These are phyloP conservation scores for Didymella glomerata DNA, from an alignment of 2,329 filamentous ascomycete species.

Conservation along the genomic window DNA sequence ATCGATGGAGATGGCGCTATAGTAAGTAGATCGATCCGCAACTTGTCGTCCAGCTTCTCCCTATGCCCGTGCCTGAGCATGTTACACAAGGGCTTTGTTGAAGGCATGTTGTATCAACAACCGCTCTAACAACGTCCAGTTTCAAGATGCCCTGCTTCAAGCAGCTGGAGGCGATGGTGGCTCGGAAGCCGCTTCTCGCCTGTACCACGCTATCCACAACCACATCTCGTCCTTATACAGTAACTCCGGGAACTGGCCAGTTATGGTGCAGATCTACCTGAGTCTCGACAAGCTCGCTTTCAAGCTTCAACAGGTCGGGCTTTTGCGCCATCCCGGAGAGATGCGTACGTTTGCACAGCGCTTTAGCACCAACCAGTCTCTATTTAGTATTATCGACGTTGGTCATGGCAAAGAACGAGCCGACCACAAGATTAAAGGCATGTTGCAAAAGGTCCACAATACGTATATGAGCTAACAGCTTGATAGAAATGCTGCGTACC, in stretches of 20 bases:
- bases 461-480: constrained; percentile 16
- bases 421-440: constrained; percentile 58
- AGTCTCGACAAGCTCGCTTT: constrained; percentile 57
- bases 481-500: constrained; percentile 55
- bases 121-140: constrained; percentile 38
- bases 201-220: constrained; percentile 53
- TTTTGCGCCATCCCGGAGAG: constrained; percentile 52
- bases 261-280: constrained; percentile 58
- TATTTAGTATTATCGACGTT: constrained; percentile 60
- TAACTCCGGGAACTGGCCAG: constrained; percentile 54
- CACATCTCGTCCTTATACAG: constrained; percentile 54
- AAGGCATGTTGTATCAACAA: background rate
- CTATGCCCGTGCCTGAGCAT: background rate
- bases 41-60: background rate
- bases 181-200: constrained; percentile 56
- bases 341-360: constrained; percentile 54
- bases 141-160: constrained; percentile 55
- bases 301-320: constrained; percentile 53
- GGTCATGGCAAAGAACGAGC: constrained; percentile 58
- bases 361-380: constrained; percentile 55
- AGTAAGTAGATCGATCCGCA: constrained; percentile 38
- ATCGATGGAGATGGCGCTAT: constrained; percentile 61
- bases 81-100: background rate
- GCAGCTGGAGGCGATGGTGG: constrained; percentile 54
- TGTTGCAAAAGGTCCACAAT: background rate